These are phyloP conservation scores for Sporisorium exsertum DNA, from an alignment of 1,284 basidiomycete species.

Conservation along the genomic window DNA sequence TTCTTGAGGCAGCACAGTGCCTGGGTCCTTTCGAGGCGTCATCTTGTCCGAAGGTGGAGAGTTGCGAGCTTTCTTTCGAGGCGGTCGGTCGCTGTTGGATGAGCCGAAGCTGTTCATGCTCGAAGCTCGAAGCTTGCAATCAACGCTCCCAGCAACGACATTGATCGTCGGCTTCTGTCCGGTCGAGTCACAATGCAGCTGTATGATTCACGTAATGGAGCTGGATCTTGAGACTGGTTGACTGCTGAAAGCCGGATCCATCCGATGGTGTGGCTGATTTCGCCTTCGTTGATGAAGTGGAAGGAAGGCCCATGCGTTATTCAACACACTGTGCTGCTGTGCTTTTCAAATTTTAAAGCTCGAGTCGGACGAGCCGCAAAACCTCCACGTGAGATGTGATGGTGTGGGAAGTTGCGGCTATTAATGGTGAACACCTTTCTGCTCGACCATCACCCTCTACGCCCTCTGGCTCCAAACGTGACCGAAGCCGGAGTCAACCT, in stretches of 20 bases:
- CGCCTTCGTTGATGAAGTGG: neutral
- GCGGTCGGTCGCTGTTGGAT: neutral
- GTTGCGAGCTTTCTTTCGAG: slow-evolving; percentile 21
- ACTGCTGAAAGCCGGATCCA: neutral
- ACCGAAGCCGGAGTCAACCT: neutral
- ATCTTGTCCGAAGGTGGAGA: slow-evolving; percentile 2
- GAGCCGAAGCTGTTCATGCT: neutral
- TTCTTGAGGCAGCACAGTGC: slow-evolving; percentile 37
- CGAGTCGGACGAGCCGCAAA: slow-evolving; percentile 16
- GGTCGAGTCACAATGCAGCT: neutral
- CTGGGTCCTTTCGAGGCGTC: slow-evolving; percentile 16
- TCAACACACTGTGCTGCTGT: neutral
- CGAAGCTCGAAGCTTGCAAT: neutral
- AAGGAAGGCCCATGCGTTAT: slow-evolving; percentile 1
- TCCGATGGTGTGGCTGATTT: neutral
- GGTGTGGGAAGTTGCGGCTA: neutral
- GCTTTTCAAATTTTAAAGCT: neutral
- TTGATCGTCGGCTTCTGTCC: neutral
- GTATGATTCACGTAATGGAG: neutral
- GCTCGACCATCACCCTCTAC: neutral
- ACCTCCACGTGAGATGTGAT: slow-evolving; percentile 7
- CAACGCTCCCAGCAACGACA: neutral
- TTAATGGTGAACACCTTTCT: neutral
- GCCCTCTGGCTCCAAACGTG: neutral
- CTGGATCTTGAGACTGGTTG: neutral